Evolutionary conservation across 1,284 basidiomycete species (phyloP).

Genomic region (Cryptococcus hybrid): DNA sequence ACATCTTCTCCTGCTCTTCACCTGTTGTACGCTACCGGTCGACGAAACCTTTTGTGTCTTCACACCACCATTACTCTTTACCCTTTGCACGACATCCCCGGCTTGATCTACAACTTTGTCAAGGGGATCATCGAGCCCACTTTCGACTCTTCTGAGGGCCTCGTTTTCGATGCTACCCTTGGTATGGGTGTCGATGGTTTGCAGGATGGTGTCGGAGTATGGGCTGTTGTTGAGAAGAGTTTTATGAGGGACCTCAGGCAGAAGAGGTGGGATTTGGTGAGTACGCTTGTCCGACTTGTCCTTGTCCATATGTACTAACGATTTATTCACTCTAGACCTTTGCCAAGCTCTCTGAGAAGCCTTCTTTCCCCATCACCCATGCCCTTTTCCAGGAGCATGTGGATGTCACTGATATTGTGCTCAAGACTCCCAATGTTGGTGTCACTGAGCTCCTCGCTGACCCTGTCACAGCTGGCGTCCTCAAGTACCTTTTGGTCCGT

Average conservation of each 20-base stretch:
- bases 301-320: background rate
- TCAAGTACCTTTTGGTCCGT: conserved; percentile 69
- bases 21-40: conserved; percentile 80
- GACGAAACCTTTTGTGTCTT: conserved; percentile 68
- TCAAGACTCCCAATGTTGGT: conserved; percentile 63
- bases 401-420: conserved; percentile 72
- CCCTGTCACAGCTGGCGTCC: conserved; percentile 55
- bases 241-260: conserved; percentile 67
- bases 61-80: conserved; percentile 74
- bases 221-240: conserved; percentile 76
- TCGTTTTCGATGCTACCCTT: conserved; percentile 70
- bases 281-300: no score
- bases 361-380: conserved; percentile 51
- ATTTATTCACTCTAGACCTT: background rate
- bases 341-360: no score
- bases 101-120: conserved; percentile 58
- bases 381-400: conserved; percentile 71
- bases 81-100: conserved; percentile 74
- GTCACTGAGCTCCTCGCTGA: conserved; percentile 62
- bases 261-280: conserved; percentile 79
- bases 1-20: conserved; percentile 51
- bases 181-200: conserved; percentile 52
- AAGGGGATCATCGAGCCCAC: conserved; percentile 70
- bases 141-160: conserved; percentile 56
- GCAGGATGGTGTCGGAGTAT: conserved; percentile 65